Evolutionary conservation across 1,139 yeast genomes (phyloP).

Genomic region (Kluyveromyces marxianus): DNA sequence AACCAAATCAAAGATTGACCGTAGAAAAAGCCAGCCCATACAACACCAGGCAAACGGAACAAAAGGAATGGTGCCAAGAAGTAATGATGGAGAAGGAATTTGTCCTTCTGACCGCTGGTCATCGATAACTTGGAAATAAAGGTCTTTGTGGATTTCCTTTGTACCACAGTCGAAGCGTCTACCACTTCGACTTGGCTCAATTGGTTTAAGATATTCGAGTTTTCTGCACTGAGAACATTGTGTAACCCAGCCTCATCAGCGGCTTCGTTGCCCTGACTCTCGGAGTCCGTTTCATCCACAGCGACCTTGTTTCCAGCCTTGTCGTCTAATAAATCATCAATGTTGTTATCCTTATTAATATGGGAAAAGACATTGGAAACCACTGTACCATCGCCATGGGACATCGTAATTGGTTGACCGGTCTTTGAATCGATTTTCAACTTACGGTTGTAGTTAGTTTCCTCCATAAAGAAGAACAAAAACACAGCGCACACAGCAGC

Average conservation of each 20-base stretch:
- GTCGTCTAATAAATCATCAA: conserved; percentile 6
- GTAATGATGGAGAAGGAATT: conserved; percentile 31
- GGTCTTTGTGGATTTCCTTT: conserved; percentile 25
- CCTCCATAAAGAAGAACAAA: conserved; percentile 40
- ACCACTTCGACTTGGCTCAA: conserved; percentile 9
- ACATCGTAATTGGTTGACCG: conserved; percentile 6
- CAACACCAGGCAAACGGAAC: conserved; percentile 46
- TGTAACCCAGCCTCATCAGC: conserved; percentile 3
- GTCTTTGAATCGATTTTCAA: conserved; percentile 11
- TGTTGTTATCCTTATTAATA: not conserved
- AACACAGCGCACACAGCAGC: conserved; percentile 39
- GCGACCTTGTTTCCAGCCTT: conserved; percentile 1
- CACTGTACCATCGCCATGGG: not conserved
- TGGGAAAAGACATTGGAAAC: conserved; percentile 6
- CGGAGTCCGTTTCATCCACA: conserved; percentile 4
- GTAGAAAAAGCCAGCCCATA: conserved; percentile 56
- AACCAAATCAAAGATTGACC: conserved; percentile 57
- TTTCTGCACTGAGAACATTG: conserved; percentile 4
- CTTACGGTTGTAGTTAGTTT: conserved; percentile 37
- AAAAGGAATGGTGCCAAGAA: conserved; percentile 38
- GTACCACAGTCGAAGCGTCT: conserved; percentile 4
- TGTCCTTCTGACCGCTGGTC: conserved; percentile 30
- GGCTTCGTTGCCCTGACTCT: not conserved
- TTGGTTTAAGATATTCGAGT: conserved; percentile 7
- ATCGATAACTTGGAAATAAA: conserved; percentile 32